Evolutionary conservation across 73 alveolate species (phyloP), one percentile per base, ranked within the genome.

Genomic region (Blepharisma stoltei): DNA sequence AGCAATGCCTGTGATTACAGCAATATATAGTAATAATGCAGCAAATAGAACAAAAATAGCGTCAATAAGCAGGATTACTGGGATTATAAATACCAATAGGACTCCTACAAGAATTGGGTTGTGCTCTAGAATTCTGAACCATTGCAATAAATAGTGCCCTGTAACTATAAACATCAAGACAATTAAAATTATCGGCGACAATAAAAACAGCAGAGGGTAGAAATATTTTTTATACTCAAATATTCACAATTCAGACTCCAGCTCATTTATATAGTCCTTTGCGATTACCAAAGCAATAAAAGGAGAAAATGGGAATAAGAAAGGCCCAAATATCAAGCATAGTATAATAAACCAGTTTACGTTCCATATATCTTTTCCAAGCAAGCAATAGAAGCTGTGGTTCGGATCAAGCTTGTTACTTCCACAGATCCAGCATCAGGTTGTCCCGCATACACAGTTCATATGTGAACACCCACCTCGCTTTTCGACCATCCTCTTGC

Each of bases 391-490:
- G 23, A 52, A 20, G 27, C 66, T 14, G 23, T 52, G 66, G 23
- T 52, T 20, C 23, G 27, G 66, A 4, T 52, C 66, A 14, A 20
- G 27, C n/a, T 11, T 20, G 4, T 4, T 52, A 3, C 66, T 20
- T 14, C 66, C 66, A 52, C 66, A 52, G 2, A 11, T 52, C 66
- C 66, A 52, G 66, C 66, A 52, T 20, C 66, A 52, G 23, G n/a
- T 11, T 1, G n/a, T 52, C 5, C 66, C 66, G 23, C 66, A 52
- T 52, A 52, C 2, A 20, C 66, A 52, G n/a, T 11, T 52, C 66
- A 52, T 52, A 4, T 52, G n/a, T 52, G 66, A 20, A 4, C 66
- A 52, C 27, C 66, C 66, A 52, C 66, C 66, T 11, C 23, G n/a
- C 23, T 52, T 52, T 4, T 52, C 66, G 23, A 52, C 66, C 66